A percentile compares a stretch with the other conserved stretches of the same genome.
Evolutionary conservation across 2,329 filamentous ascomycete genomes (phyloP).

Genomic region (Dactylellina sp.): DNA sequence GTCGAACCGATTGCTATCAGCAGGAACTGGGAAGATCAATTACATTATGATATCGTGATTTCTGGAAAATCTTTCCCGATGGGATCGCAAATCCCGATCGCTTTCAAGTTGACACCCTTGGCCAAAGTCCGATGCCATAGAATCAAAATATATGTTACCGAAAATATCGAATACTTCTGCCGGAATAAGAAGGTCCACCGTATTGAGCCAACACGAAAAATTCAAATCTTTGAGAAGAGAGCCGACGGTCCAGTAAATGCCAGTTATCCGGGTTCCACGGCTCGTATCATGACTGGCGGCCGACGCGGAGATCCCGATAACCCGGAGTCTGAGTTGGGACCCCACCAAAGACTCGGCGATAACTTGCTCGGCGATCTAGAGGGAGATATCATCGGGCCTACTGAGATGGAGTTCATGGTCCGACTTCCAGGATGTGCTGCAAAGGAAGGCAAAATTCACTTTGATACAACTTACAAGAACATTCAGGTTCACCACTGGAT

Average conservation of each 20-base stretch:
- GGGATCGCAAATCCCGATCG: constrained; percentile 87
- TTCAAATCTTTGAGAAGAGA: constrained; percentile 86
- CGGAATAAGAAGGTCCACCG: constrained; percentile 85
- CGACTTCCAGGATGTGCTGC: constrained; percentile 89
- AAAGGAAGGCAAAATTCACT: constrained; percentile 84
- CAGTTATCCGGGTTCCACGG: constrained; percentile 78
- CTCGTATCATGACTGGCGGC: constrained; percentile 82
- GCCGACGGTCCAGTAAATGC: constrained; percentile 81
- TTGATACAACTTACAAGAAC: constrained; percentile 92
- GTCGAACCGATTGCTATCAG: constrained; percentile 94
- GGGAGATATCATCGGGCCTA: constrained; percentile 84
- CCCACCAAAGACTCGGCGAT: constrained; percentile 62
- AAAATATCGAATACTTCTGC: constrained; percentile 91
- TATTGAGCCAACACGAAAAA: constrained; percentile 84
- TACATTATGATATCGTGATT: constrained; percentile 96
- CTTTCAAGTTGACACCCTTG: constrained; percentile 90
- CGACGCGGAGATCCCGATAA: constrained; percentile 69
- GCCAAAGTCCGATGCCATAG: constrained; percentile 94
- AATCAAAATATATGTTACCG: constrained; percentile 89
- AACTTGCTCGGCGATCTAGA: constrained; percentile 86
- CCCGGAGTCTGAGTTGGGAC: constrained; percentile 47
- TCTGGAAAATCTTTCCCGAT: constrained; percentile 95
- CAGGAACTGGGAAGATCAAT: constrained; percentile 91
- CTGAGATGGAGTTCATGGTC: constrained; percentile 93
- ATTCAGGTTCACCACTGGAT: constrained; percentile 97